These are phyloP conservation scores for Baorangia bicolor DNA, from an alignment of 768 basidiomycete genomes.

Conservation along the genomic window DNA sequence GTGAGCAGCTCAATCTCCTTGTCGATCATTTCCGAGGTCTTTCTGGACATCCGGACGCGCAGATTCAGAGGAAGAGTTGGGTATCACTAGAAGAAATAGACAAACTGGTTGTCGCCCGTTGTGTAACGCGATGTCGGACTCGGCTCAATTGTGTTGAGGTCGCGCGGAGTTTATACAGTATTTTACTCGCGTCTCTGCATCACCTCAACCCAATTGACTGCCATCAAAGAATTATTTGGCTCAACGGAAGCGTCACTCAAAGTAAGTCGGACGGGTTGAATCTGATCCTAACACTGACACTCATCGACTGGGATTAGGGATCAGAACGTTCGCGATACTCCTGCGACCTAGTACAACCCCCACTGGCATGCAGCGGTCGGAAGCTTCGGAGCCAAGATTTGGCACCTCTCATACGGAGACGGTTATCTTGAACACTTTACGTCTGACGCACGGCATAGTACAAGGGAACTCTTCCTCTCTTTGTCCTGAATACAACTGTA, in stretches of 20 bases:
- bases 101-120: not conserved
- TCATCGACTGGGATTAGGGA: not conserved
- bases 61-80: not conserved
- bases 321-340: not conserved
- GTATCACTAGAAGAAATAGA: not conserved
- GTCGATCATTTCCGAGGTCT: slow-evolving; percentile 30
- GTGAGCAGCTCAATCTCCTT: slow-evolving; percentile 38
- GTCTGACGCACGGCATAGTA: not conserved
- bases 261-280: not conserved
- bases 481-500: not conserved
- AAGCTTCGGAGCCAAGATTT: not conserved
- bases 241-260: not conserved
- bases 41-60: slow-evolving; percentile 19
- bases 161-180: not conserved
- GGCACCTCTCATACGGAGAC: too few species aligned
- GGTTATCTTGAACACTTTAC: too few species aligned
- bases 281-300: not conserved
- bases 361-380: too few species aligned
- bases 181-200: not conserved
- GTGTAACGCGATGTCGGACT: not conserved
- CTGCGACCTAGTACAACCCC: too few species aligned
- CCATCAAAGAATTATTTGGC: too few species aligned
- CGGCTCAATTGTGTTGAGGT: not conserved
- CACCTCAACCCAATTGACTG: not conserved
- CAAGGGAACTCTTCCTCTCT: not conserved